A percentile compares a stretch with the other conserved stretches of the same genome.
These are phyloP conservation scores for Jamesozyma jinghongensis DNA, from an alignment of 805 yeast genomes.

Conservation along the genomic window DNA sequence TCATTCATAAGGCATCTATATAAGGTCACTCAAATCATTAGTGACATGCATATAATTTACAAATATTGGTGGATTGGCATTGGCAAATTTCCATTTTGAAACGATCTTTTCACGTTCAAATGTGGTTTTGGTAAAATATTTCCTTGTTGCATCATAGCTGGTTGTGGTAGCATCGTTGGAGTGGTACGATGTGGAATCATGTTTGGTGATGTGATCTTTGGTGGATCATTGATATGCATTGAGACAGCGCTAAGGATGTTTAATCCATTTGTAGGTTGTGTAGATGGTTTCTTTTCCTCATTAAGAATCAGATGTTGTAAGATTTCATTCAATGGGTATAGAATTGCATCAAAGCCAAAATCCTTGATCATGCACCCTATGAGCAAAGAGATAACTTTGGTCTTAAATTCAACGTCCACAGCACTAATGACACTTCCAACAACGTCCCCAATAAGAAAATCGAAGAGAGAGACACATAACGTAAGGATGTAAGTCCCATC, in stretches of 20 bases:
- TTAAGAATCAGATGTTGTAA: constrained; percentile 12
- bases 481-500: background rate
- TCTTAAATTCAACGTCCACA: background rate
- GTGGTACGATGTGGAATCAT: too few relatives aligned
- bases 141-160: background rate
- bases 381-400: constrained; percentile 1
- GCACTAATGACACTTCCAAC: background rate
- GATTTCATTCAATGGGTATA: constrained; percentile 58
- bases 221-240: constrained; percentile 12
- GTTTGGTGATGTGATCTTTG: background rate
- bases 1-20: too few relatives aligned
- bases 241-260: constrained; percentile 27
- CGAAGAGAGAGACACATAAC: background rate
- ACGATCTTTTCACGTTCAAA: constrained; percentile 12
- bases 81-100: constrained; percentile 23
- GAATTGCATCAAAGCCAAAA: constrained; percentile 67
- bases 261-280: constrained; percentile 15
- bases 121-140: constrained; percentile 7
- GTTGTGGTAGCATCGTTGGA: background rate
- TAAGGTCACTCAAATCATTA: too few relatives aligned
- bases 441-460: background rate
- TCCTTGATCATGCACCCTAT: constrained; percentile 68
- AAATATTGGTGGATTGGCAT: constrained; percentile 27
- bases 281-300: background rate
- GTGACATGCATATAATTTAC: constrained; percentile 3